Base-by-base conservation (phyloP, 371 early-diverging fungal genomes). In the Dipsacomyces acuminosporus region DNA sequence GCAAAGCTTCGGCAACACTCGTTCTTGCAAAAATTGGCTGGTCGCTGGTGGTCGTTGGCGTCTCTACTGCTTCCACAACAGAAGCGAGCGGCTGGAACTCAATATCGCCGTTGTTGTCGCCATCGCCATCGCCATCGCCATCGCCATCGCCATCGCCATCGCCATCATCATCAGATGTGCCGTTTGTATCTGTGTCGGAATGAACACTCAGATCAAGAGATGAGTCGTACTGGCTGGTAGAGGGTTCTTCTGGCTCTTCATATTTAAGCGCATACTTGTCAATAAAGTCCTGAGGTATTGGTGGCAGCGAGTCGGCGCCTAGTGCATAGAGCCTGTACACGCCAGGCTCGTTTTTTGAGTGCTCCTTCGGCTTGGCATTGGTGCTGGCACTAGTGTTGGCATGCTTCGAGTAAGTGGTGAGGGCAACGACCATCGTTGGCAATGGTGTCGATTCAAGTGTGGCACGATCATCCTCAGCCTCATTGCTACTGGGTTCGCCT, bases 381-480 rank as follows among this genome's bases (percentile, higher is more conserved):
- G 30, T 11, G 11, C 17, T 38, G 38, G 4, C 4, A 34, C 14
- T 34, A 34, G 7, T 7, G 22, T 22, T 44, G 20, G 62, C 36
- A 17, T 41, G 43, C 59, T 64, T 64, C 15, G 64, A 48, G 20
- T 69, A 64, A 4, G 70, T 69, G 3, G 70, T 69, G 43, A 69
- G 43, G 43, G 70, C 70, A 25, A 64, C 26, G 4, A 69, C 38
- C 14, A 59, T 36, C 23, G 45, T 41, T 0, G 69, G 69, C 23
- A 69, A 52, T 26, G 42, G 33, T 15, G 48, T 21, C 33, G 30
- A 21, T 13, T 60, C 61, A 11, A 48, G 41, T 24, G 15, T 19
- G 8, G 22, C 34, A 15, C 18, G 18, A 5, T 50, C 43, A 17
- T 22, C 52, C 3, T 43, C 51, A n/a, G n/a, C n/a, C n/a, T n/a